A percentile compares a stretch with the other conserved stretches of the same genome.
phyloP scores from a whole-genome alignment of 2,329 filamentous ascomycete species.

The Zymoseptoria crescenta region DNA sequence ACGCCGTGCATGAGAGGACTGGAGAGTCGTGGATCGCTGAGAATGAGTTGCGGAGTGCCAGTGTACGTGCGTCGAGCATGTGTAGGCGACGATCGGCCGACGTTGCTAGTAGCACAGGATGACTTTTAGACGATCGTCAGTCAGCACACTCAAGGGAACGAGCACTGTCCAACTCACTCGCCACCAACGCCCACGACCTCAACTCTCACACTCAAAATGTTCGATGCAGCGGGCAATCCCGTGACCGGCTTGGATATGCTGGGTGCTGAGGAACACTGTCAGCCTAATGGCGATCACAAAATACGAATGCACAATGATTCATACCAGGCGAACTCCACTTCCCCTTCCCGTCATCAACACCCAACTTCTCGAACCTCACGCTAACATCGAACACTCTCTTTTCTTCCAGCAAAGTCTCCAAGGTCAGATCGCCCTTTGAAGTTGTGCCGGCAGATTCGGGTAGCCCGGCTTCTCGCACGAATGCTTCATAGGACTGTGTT shows the following conservation, averaged over 20 bases:
- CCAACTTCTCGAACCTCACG: slow-evolving; percentile 49
- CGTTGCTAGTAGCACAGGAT: slow-evolving; percentile 35
- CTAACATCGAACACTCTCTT: slow-evolving; percentile 52
- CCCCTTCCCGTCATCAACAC: slow-evolving; percentile 34
- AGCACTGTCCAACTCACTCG: background rate
- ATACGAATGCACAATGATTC: slow-evolving; percentile 8
- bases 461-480: slow-evolving; percentile 50
- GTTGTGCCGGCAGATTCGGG: slow-evolving; percentile 41
- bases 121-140: background rate
- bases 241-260: slow-evolving; percentile 32
- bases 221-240: slow-evolving; percentile 42
- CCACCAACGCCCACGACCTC: slow-evolving; percentile 14
- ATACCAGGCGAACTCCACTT: slow-evolving; percentile 43
- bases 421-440: slow-evolving; percentile 42
- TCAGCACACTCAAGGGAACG: background rate
- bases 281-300: background rate
- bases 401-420: slow-evolving; percentile 54
- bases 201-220: slow-evolving; percentile 42
- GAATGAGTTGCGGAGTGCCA: slow-evolving; percentile 31
- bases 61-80: slow-evolving; percentile 35
- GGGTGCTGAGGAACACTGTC: slow-evolving; percentile 4
- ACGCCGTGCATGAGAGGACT: slow-evolving; percentile 43
- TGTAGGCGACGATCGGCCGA: slow-evolving; percentile 44
- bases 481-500: slow-evolving; percentile 48
- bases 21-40: slow-evolving; percentile 44